A percentile compares a stretch with the other conserved stretches of the same genome.
Conservation (phyloP, 352 stramenopile species). For the Pythium myriotylum region DNA sequence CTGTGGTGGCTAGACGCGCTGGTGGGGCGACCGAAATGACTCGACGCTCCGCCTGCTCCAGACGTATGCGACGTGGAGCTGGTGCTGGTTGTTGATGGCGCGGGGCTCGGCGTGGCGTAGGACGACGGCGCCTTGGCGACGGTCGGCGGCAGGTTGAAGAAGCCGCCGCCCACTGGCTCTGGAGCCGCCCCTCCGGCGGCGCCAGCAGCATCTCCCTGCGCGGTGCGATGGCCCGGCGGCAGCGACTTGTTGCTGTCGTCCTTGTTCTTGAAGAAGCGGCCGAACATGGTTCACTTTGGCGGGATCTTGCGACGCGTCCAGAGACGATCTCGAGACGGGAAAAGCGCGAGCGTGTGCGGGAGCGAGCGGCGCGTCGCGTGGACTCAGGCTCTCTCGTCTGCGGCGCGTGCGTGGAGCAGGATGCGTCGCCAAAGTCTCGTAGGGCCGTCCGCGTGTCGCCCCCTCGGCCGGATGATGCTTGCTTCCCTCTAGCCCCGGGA, state of each 20-base stretch:
- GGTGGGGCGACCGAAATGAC: constrained; percentile 5
- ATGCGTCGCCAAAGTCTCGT: no score
- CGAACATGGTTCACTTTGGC: constrained; percentile 51
- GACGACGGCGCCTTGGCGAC: constrained; percentile 42
- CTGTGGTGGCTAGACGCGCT: constrained; percentile 5
- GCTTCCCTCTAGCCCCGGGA: not conserved
- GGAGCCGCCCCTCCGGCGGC: constrained; percentile 34
- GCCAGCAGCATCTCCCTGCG: constrained; percentile 26
- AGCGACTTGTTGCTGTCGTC: constrained; percentile 63
- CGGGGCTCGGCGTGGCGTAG: constrained; percentile 20
- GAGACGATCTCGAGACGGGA: not conserved
- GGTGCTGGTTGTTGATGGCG: not conserved
- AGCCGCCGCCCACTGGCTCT: constrained; percentile 59
- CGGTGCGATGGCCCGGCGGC: constrained; percentile 54
- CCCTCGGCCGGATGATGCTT: constrained; percentile 4
- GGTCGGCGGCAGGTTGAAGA: constrained; percentile 85
- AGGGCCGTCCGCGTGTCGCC: constrained; percentile 1
- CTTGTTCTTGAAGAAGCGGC: constrained; percentile 86
- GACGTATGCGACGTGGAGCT: not conserved
- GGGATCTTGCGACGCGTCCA: constrained; percentile 8
- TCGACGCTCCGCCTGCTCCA: not conserved
- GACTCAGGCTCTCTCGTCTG: no score
- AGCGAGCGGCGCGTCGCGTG: not conserved
- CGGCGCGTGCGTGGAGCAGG: no score
- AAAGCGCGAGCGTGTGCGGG: constrained; percentile 2